Conservation (phyloP, 805 yeast species). For the Jamesozyma gamospora region DNA sequence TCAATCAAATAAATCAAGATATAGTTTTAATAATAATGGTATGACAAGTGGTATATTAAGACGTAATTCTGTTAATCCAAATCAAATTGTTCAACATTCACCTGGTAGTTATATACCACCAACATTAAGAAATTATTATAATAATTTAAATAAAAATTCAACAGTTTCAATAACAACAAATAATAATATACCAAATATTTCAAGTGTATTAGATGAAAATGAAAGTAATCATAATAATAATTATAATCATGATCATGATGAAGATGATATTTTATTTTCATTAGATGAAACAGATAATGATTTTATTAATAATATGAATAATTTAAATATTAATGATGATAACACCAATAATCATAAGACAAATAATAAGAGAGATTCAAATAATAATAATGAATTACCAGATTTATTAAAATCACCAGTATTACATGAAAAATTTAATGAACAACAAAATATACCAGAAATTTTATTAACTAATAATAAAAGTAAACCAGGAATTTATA, state of each 20-base stretch:
- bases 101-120: conserved; percentile 65
- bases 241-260: conserved; percentile 18
- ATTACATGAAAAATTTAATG: not conserved
- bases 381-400: conserved; percentile 15
- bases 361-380: not conserved
- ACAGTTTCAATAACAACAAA: conserved; percentile 7
- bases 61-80: conserved; percentile 2
- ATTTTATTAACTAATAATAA: conserved; percentile 2
- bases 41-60: conserved; percentile 6
- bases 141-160: conserved; percentile 1
- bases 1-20: conserved; percentile 3
- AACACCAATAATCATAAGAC: not conserved
- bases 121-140: conserved; percentile 36
- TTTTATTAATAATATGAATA: conserved; percentile 21
- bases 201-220: conserved; percentile 15
- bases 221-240: not conserved
- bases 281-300: conserved; percentile 29
- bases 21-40: conserved; percentile 4
- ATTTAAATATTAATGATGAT: conserved; percentile 12
- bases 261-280: conserved; percentile 27
- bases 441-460: not conserved
- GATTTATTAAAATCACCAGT: conserved; percentile 27
- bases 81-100: conserved; percentile 12
- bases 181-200: conserved; percentile 16
- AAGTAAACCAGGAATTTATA: conserved; percentile 29